These are phyloP conservation scores for Euphrasia arctica DNA, from an alignment of 305 asterid genomes.

Conservation along the genomic window DNA sequence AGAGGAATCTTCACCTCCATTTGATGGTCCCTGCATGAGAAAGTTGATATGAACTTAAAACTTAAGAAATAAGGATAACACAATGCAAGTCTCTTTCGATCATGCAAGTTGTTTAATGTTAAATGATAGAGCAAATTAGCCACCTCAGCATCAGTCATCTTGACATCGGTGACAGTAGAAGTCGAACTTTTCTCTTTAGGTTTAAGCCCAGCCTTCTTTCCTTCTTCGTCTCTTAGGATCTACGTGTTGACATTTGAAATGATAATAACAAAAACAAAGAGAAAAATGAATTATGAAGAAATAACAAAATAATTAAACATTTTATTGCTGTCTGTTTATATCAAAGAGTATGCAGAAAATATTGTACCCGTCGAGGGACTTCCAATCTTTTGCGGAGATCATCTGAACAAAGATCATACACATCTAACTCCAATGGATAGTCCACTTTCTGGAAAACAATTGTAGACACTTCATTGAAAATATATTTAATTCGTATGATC, in stretches of 20 bases:
- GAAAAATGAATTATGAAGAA: slow-evolving; percentile 13
- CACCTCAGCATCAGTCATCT: slow-evolving; percentile 90
- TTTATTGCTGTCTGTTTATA: slow-evolving; percentile 19
- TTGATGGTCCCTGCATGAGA: slow-evolving; percentile 68
- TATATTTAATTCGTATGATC: slow-evolving; percentile 15
- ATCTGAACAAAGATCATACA: slow-evolving; percentile 91
- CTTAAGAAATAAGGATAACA: slow-evolving; percentile 12
- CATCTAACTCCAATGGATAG: slow-evolving; percentile 91
- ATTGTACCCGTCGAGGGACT: slow-evolving; percentile 80
- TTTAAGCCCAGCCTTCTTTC: slow-evolving; percentile 84
- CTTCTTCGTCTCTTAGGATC: slow-evolving; percentile 94
- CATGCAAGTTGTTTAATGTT: slow-evolving; percentile 12
- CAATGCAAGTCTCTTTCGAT: slow-evolving; percentile 12
- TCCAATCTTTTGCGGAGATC: slow-evolving; percentile 80
- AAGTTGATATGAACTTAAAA: slow-evolving; percentile 24
- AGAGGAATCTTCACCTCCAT: slow-evolving; percentile 55
- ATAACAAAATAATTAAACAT: not conserved
- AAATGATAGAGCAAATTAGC: slow-evolving; percentile 26
- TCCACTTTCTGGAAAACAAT: slow-evolving; percentile 76
- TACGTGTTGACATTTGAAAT: slow-evolving; percentile 30
- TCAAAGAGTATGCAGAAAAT: slow-evolving; percentile 24
- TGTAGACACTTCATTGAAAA: not conserved
- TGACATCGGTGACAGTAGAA: slow-evolving; percentile 58
- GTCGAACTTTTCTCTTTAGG: slow-evolving; percentile 53
- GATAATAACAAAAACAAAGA: slow-evolving; percentile 15